phyloP scores from a whole-genome alignment of 805 yeast genomes.

The Clavispora vitiphila region DNA sequence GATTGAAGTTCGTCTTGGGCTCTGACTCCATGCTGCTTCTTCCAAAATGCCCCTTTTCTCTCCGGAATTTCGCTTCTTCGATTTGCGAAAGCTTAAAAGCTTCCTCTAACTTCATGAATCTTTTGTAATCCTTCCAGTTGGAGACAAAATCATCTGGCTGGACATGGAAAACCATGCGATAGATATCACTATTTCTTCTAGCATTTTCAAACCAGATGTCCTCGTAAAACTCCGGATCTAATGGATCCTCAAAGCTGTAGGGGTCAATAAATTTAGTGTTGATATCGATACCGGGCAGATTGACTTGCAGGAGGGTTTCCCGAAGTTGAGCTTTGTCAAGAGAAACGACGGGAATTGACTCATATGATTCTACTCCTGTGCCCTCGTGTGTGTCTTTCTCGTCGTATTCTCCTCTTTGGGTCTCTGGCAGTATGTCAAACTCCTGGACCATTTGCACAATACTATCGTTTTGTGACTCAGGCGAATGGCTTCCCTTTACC shows the following conservation, averaged over 20 bases:
- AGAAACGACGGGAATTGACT: slow-evolving; percentile 27
- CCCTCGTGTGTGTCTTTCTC: background rate
- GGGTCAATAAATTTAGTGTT: slow-evolving; percentile 69
- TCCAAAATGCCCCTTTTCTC: slow-evolving; percentile 14
- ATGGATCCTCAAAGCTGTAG: slow-evolving; percentile 81
- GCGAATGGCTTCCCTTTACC: background rate
- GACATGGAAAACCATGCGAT: slow-evolving; percentile 79
- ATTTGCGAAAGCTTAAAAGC: slow-evolving; percentile 48
- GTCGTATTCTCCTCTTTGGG: background rate
- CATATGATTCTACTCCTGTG: background rate
- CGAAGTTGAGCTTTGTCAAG: slow-evolving; percentile 40
- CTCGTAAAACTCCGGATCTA: slow-evolving; percentile 74
- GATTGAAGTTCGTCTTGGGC: background rate
- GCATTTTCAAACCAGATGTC: slow-evolving; percentile 86
- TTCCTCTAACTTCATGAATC: slow-evolving; percentile 51
- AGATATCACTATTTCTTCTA: slow-evolving; percentile 73
- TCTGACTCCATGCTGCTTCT: slow-evolving; percentile 9
- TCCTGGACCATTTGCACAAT: background rate
- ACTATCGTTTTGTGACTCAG: background rate
- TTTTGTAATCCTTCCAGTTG: slow-evolving; percentile 87
- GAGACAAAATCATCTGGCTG: slow-evolving; percentile 94
- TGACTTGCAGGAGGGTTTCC: slow-evolving; percentile 33
- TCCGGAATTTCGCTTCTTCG: slow-evolving; percentile 29
- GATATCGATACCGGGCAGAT: slow-evolving; percentile 32
- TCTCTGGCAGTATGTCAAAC: background rate